phyloP scores from a whole-genome alignment of 139 green algal genomes.

The Zygnema circumcarinatum region DNA sequence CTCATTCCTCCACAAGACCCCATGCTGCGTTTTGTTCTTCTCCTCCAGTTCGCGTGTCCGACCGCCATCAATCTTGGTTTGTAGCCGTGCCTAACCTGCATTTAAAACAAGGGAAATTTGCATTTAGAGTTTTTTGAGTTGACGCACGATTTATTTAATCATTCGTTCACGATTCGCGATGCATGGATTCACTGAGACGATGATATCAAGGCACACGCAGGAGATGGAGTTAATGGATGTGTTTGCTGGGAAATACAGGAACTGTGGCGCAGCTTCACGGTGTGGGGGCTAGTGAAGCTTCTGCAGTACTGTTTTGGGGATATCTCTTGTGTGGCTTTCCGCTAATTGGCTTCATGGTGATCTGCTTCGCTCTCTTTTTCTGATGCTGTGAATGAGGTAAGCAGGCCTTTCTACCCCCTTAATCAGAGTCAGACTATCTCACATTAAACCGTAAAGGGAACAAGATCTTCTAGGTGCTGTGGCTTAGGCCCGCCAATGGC shows the following conservation, averaged over 20 bases:
- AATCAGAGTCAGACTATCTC: no score
- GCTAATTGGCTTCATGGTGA: not conserved
- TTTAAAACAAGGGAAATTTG: not conserved
- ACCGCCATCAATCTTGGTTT: slow-evolving; percentile 47
- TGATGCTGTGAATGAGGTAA: no score
- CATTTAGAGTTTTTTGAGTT: not conserved
- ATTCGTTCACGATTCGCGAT: not conserved
- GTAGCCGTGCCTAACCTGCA: not conserved
- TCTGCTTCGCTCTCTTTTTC: slow-evolving; percentile 10
- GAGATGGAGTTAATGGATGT: not conserved
- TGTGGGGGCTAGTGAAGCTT: slow-evolving; percentile 6
- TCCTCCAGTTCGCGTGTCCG: slow-evolving; percentile 46
- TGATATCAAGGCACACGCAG: not conserved
- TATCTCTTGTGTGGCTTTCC: not conserved
- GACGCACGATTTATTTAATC: not conserved
- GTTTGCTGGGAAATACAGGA: not conserved
- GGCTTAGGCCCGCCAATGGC: no score
- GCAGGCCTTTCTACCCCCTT: no score
- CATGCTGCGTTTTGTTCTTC: slow-evolving; percentile 42
- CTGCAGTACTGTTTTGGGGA: slow-evolving; percentile 16
- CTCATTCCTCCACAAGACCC: slow-evolving; percentile 23
- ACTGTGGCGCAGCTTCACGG: slow-evolving; percentile 18
- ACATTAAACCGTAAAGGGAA: no score
- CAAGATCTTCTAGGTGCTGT: no score
- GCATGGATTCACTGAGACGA: not conserved